phyloP scores from a whole-genome alignment of 2,329 filamentous ascomycete genomes.

The Colletotrichum orbiculare region DNA sequence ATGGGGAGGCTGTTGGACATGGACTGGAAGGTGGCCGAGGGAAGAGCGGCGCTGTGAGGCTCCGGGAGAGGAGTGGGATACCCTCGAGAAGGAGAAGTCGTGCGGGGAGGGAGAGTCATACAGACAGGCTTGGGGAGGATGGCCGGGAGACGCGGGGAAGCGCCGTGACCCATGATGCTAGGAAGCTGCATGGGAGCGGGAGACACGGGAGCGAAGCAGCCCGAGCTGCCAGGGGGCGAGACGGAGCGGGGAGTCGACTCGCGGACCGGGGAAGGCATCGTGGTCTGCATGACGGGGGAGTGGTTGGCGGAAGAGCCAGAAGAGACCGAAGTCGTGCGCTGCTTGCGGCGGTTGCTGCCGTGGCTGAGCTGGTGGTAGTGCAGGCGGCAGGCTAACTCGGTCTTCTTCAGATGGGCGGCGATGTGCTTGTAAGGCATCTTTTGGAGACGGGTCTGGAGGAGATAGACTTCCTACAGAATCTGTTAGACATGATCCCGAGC shows the following conservation, averaged over 20 bases:
- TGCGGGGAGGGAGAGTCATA: conserved; percentile 56
- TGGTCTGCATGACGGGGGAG: conserved; percentile 61
- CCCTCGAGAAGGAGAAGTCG: conserved; percentile 49
- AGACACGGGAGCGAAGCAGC: conserved; percentile 58
- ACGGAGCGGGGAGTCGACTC: conserved; percentile 60
- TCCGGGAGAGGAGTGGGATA: conserved; percentile 56
- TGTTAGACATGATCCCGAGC: conserved; percentile 13
- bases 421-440: conserved; percentile 96
- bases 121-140: conserved; percentile 74
- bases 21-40: conserved; percentile 51
- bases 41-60: conserved; percentile 58
- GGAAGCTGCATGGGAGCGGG: conserved; percentile 62
- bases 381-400: conserved; percentile 85
- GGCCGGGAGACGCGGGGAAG: conserved; percentile 64
- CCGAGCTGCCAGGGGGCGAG: conserved; percentile 58
- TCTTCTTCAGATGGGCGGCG: conserved; percentile 86
- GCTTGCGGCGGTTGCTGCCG: conserved; percentile 81
- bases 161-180: conserved; percentile 61
- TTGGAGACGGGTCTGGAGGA: conserved; percentile 84
- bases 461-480: conserved; percentile 76
- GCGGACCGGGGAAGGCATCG: conserved; percentile 62
- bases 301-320: conserved; percentile 69
- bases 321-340: conserved; percentile 75
- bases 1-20: conserved; percentile 42
- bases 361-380: conserved; percentile 90